These are phyloP conservation scores for Peniophora sp. DNA, from an alignment of 1,284 basidiomycete species.

Conservation along the genomic window DNA sequence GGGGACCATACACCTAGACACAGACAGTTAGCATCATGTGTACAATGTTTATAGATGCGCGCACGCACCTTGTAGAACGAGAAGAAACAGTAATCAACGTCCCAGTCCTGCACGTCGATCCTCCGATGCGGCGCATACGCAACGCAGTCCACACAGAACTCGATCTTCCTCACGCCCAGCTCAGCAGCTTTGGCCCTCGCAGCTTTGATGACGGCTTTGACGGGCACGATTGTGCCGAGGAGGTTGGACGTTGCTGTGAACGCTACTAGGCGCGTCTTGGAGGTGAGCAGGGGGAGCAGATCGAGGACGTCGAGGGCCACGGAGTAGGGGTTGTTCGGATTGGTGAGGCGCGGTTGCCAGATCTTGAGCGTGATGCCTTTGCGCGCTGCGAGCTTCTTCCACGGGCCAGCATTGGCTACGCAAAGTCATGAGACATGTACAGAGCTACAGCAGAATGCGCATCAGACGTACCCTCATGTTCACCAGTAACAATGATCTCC, in stretches of 20 bases:
- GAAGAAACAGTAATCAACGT: conserved; percentile 67
- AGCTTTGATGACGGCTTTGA: conserved; percentile 47
- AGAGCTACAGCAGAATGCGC: background rate
- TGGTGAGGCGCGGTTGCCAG: conserved; percentile 40
- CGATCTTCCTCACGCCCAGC: conserved; percentile 51
- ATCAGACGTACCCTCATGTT: conserved; percentile 59
- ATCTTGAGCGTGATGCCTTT: conserved; percentile 45
- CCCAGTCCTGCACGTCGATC: conserved; percentile 68
- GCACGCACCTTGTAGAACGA: conserved; percentile 67
- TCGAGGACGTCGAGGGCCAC: conserved; percentile 48
- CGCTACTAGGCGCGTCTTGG: conserved; percentile 64
- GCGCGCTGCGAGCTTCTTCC: conserved; percentile 68
- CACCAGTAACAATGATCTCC: conserved; percentile 68
- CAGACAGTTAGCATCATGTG: background rate
- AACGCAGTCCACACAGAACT: conserved; percentile 69
- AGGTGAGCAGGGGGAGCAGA: conserved; percentile 54
- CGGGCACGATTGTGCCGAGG: conserved; percentile 58
- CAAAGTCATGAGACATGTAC: background rate
- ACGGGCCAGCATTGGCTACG: conserved; percentile 68
- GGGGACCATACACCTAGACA: conserved; percentile 64
- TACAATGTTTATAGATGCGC: background rate
- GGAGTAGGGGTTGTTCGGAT: conserved; percentile 56
- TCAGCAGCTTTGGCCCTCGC: conserved; percentile 42
- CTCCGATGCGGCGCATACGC: conserved; percentile 71
- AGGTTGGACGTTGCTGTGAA: conserved; percentile 75